These are phyloP conservation scores for Agrocybe praecox DNA, from an alignment of 768 basidiomycete genomes.

Conservation along the genomic window DNA sequence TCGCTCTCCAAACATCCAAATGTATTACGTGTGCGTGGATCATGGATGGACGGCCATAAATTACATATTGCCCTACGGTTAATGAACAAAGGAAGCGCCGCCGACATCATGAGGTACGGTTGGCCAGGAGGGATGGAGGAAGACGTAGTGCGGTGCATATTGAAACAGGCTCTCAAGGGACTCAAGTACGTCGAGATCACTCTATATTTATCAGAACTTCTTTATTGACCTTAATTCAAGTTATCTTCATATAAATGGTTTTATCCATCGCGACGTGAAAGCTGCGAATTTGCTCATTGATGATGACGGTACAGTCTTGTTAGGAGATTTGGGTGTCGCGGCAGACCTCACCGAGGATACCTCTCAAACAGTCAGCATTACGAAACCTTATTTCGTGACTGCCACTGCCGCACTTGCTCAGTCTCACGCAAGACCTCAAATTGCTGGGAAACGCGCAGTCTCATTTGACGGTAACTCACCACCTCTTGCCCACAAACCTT, in stretches of 20 bases:
- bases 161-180: conserved; percentile 87
- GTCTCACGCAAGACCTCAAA: conserved; percentile 21
- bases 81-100: conserved; percentile 87
- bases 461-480: conserved; percentile 34
- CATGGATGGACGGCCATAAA: conserved; percentile 85
- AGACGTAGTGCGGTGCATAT: conserved; percentile 81
- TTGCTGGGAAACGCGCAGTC: conserved; percentile 29
- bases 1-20: conserved; percentile 93
- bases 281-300: conserved; percentile 93
- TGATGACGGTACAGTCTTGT: conserved; percentile 85
- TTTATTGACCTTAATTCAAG: conserved; percentile 33
- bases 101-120: conserved; percentile 82
- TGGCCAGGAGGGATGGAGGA: conserved; percentile 93
- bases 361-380: conserved; percentile 28
- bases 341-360: conserved; percentile 77
- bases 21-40: conserved; percentile 87
- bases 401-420: conserved; percentile 32
- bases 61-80: conserved; percentile 86
- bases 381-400: conserved; percentile 28
- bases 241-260: conserved; percentile 87
- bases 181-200: conserved; percentile 59
- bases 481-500: conserved; percentile 33
- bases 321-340: conserved; percentile 93
- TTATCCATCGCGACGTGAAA: conserved; percentile 94
- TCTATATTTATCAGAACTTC: conserved; percentile 1